These are phyloP conservation scores for Lasiodiplodia hormozganensis DNA, from an alignment of 2,329 filamentous ascomycete genomes.

Conservation along the genomic window DNA sequence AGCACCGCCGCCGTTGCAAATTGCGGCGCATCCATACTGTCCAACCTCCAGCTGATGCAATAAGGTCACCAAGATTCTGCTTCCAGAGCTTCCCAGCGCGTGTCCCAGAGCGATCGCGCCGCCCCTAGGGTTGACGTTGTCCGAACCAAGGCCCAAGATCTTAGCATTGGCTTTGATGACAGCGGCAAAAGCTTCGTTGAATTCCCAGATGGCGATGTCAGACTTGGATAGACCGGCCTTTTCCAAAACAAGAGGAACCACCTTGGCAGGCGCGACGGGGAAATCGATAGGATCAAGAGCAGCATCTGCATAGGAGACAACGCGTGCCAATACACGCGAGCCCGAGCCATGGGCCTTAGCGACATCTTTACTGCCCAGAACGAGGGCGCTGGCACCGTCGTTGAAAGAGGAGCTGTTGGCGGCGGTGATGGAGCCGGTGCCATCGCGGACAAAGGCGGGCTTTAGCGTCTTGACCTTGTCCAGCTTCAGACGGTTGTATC, in stretches of 20 bases:
- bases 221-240: conserved; percentile 89
- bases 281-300: conserved; percentile 93
- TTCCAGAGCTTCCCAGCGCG: conserved; percentile 90
- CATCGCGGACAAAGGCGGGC: conserved; percentile 87
- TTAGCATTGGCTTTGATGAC: conserved; percentile 95
- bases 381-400: conserved; percentile 89
- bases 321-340: conserved; percentile 84
- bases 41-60: conserved; percentile 90
- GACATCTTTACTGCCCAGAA: conserved; percentile 80
- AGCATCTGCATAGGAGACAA: conserved; percentile 86
- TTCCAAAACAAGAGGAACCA: conserved; percentile 86
- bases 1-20: conserved; percentile 95
- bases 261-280: conserved; percentile 88
- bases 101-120: conserved; percentile 93
- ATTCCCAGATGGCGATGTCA: conserved; percentile 94
- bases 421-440: conserved; percentile 91
- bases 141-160: conserved; percentile 81
- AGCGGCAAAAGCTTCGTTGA: conserved; percentile 97
- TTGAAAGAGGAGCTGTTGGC: conserved; percentile 95
- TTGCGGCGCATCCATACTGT: conserved; percentile 93
- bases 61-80: conserved; percentile 86
- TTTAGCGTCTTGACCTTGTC: conserved; percentile 88
- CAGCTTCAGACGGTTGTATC: conserved; percentile 83
- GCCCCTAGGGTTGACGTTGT: conserved; percentile 84
- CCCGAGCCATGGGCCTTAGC: conserved; percentile 79